These are phyloP conservation scores for Plasmodium cynomolgi DNA, from an alignment of 169 alveolate species.

Conservation along the genomic window DNA sequence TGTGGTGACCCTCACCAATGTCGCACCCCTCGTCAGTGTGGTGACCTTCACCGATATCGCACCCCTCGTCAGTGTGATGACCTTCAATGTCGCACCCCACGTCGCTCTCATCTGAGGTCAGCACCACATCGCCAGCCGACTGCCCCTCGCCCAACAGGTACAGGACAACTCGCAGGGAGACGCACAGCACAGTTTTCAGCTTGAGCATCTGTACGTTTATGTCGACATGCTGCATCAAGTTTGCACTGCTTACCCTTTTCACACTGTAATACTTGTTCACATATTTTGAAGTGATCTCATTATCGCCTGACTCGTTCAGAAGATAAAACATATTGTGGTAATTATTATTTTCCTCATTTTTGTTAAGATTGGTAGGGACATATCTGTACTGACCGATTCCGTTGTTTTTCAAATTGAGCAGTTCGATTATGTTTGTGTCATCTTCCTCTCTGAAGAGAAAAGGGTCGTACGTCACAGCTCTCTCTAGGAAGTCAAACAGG, in stretches of 20 bases:
- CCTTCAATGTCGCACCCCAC: not conserved
- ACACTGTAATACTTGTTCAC: conserved; percentile 24
- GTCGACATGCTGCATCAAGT: conserved; percentile 10
- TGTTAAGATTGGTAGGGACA: conserved; percentile 24
- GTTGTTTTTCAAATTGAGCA: conserved; percentile 1
- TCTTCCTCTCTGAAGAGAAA: conserved; percentile 35
- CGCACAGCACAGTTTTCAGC: conserved; percentile 35
- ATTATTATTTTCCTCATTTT: conserved; percentile 45
- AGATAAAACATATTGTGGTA: conserved; percentile 29
- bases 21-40: not conserved
- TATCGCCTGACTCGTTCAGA: not conserved
- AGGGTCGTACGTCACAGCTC: conserved; percentile 57
- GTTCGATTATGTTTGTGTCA: not conserved
- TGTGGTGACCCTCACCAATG: not conserved
- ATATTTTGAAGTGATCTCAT: not conserved
- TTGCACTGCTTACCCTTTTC: not conserved
- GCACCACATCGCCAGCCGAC: not conserved
- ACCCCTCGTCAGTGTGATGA: not conserved
- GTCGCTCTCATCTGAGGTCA: not conserved
- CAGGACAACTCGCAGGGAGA: conserved; percentile 6
- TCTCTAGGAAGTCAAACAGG: conserved; percentile 33
- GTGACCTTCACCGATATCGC: not conserved
- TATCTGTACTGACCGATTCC: not conserved
- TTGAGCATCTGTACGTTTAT: conserved; percentile 44
- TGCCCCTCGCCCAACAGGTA: conserved; percentile 8